Evolutionary conservation across 441 rosid genomes (phyloP).

Genomic region (Iberis amara): DNA sequence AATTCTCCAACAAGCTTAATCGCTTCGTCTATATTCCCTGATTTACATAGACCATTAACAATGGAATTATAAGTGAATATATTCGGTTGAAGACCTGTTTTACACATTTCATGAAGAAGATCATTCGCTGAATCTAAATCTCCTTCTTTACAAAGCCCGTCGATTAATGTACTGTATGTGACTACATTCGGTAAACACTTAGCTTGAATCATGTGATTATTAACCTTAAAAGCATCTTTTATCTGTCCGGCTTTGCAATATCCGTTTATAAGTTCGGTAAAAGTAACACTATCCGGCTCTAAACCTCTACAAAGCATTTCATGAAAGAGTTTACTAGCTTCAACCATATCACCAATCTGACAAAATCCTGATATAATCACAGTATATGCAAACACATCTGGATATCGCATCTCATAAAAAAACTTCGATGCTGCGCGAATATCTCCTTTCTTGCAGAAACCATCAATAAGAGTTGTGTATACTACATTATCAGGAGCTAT

Average conservation of each 20-base stretch:
- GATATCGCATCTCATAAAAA: constrained; percentile 54
- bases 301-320: constrained; percentile 56
- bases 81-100: constrained; percentile 69
- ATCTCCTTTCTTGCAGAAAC: constrained; percentile 63
- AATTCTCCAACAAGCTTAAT: constrained; percentile 67
- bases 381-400: constrained; percentile 69
- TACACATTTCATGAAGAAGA: constrained; percentile 75
- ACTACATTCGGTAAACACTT: constrained; percentile 68
- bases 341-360: constrained; percentile 50
- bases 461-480: constrained; percentile 74
- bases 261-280: constrained; percentile 76
- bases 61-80: constrained; percentile 64
- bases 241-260: constrained; percentile 69
- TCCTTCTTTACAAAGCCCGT: constrained; percentile 78
- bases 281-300: constrained; percentile 68
- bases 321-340: constrained; percentile 53
- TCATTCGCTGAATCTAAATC: constrained; percentile 80
- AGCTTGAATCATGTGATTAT: constrained; percentile 67
- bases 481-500: constrained; percentile 53
- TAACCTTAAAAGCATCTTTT: constrained; percentile 64
- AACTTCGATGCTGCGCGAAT: constrained; percentile 43
- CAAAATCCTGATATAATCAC: constrained; percentile 66
- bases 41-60: constrained; percentile 78
- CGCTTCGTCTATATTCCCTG: constrained; percentile 59
- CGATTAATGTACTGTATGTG: constrained; percentile 75